Percentiles rank a stretch among this genome's conserved stretches.
Evolutionary conservation across 2,329 filamentous ascomycete genomes (phyloP).

Genomic region (Biscogniauxia sp.): DNA sequence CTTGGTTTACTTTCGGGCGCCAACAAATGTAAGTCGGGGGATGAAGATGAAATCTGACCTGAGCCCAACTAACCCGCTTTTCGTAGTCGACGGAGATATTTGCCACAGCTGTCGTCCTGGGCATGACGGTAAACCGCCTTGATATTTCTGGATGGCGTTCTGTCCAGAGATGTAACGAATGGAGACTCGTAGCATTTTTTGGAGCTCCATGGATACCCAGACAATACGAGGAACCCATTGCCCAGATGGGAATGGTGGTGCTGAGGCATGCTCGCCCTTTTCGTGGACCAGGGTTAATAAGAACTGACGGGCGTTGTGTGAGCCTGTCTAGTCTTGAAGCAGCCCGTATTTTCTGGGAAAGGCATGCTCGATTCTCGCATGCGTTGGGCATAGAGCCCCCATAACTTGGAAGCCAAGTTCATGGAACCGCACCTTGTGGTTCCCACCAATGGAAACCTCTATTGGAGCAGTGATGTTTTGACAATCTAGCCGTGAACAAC

Average conservation of each 20-base stretch:
- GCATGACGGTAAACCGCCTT: conserved; percentile 35
- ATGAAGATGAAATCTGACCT: conserved; percentile 3
- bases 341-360: background rate
- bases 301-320: conserved; percentile 3
- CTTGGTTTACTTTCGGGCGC: conserved; percentile 10
- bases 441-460: background rate
- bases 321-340: conserved; percentile 1
- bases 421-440: background rate
- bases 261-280: too few species aligned
- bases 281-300: background rate
- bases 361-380: background rate
- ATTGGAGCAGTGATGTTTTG: conserved; percentile 2
- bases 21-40: conserved; percentile 9
- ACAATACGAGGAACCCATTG: background rate
- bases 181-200: background rate
- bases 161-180: conserved; percentile 14
- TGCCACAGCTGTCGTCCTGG: conserved; percentile 30
- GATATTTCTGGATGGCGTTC: conserved; percentile 14
- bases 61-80: background rate
- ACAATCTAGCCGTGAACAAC: conserved; percentile 23
- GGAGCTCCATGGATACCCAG: background rate
- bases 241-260: too few species aligned
- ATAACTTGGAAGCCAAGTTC: background rate
- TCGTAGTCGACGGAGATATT: conserved; percentile 9
- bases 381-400: too few species aligned